Base-by-base conservation (phyloP, 2,329 filamentous ascomycete species). In the Dactylellina leptospora region DNA sequence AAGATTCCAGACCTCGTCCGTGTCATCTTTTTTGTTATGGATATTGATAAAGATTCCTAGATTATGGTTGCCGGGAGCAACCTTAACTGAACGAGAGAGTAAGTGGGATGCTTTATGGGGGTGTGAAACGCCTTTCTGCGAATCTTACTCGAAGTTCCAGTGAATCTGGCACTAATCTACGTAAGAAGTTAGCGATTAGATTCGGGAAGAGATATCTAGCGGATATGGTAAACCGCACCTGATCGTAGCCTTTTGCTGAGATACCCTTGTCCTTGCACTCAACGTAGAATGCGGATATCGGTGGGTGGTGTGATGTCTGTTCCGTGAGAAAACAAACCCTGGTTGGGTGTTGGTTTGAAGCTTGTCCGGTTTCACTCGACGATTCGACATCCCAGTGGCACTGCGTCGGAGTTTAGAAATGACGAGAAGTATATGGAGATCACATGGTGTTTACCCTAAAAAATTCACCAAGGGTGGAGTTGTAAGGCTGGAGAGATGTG, bases 281-380 rank as follows among this genome's bases (percentile, higher is more conserved):
- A 74, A 97, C 88, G 80, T 91, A 93, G 81, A 96, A 99, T 11
- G 95, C 95, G 76, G 93, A 97, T 75, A 99, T 93, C 8, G 95
- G 95, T 30, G 95, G 95, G 81, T 99, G 95, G 78, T 99, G 95
- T 5, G 92, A 97, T 6, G 95, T 99, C 82, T 99, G 95, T 81
- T 99, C 95, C 23, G 95, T 97, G 72, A 99, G 84, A 79, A 96
- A 99, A 8, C 92, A 96, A 76, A 99, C 87, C 76, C 89, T 90
- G 76, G 96, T 85, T 25, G 84, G 85, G 50, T 81, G 80, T 71
- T 80, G 79, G 74, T 74, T 75, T 63, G 76, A 44, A 75, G 22
- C 28, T 25, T 59, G 33, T 10, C 30, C 40, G 66, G 84, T 84
- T 0, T 90, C 89, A 5, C 88, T 86, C 75, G 88, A 88, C 78